Conservation (phyloP, 352 stramenopile species). For the Phytophthora melonis region DNA sequence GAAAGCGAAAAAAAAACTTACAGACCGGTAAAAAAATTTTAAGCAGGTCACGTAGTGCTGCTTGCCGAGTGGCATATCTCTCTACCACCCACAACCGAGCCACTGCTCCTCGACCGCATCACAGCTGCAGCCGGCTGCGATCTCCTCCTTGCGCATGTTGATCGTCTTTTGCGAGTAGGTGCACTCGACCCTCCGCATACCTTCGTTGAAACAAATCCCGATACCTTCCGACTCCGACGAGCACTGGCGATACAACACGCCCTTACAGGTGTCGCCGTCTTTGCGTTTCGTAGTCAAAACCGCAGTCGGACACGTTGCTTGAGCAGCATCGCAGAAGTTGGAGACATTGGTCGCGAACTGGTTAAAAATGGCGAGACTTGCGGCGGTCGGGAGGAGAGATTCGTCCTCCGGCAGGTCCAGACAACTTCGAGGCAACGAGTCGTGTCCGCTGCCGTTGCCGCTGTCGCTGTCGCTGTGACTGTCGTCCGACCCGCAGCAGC, state of each 20-base stretch:
- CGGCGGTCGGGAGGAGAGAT: constrained; percentile 11
- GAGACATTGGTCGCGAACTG: constrained; percentile 24
- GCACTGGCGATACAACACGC: constrained; percentile 37
- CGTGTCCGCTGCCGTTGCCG: not conserved
- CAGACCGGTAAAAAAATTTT: too few relatives aligned
- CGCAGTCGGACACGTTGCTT: constrained; percentile 18
- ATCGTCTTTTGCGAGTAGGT: constrained; percentile 24
- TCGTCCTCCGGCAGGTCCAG: constrained; percentile 23
- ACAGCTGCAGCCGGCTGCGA: constrained; percentile 27
- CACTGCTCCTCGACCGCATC: constrained; percentile 39
- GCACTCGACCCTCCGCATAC: constrained; percentile 35
- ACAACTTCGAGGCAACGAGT: constrained; percentile 16
- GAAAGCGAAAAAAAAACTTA: too few relatives aligned
- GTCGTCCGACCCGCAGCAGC: constrained; percentile 16
- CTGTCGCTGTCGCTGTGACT: not conserved
- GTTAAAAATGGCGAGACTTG: constrained; percentile 13
- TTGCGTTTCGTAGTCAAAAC: not conserved
- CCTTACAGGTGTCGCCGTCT: constrained; percentile 23
- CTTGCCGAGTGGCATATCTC: not conserved
- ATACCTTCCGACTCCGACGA: constrained; percentile 8
- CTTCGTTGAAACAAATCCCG: constrained; percentile 44
- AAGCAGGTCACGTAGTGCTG: too few relatives aligned
- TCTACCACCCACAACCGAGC: constrained; percentile 32
- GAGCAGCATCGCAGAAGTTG: constrained; percentile 35
- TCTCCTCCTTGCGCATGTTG: constrained; percentile 37